A percentile compares a stretch with the other conserved stretches of the same genome.
These are phyloP conservation scores for Curvularia lunata DNA, from an alignment of 2,329 filamentous ascomycete species.

Conservation along the genomic window DNA sequence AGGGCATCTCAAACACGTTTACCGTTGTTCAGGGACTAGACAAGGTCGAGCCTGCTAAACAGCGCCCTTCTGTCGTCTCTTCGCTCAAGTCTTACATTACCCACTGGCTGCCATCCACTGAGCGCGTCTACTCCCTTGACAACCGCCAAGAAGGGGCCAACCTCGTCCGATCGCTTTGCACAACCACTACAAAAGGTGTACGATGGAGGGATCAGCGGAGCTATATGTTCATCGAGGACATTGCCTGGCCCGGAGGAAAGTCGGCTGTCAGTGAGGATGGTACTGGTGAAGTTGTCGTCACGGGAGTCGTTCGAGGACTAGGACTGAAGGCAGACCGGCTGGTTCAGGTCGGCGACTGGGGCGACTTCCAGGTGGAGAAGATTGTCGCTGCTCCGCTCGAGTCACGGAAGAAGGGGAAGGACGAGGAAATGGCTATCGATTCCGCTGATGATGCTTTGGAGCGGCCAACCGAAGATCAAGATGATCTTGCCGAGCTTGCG, in stretches of 20 bases:
- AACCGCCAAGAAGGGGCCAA: slow-evolving; percentile 90
- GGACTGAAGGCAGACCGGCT: slow-evolving; percentile 88
- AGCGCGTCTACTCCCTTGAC: slow-evolving; percentile 89
- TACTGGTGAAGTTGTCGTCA: slow-evolving; percentile 70
- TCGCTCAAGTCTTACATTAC: slow-evolving; percentile 92
- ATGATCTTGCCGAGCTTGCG: slow-evolving; percentile 81
- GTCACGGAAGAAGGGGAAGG: slow-evolving; percentile 63
- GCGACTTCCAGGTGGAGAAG: slow-evolving; percentile 88
- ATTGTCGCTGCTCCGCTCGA: slow-evolving; percentile 78
- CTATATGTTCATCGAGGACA: slow-evolving; percentile 90
- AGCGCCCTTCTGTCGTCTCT: slow-evolving; percentile 73
- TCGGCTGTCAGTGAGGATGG: slow-evolving; percentile 54
- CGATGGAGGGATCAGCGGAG: slow-evolving; percentile 93
- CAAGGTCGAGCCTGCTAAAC: slow-evolving; percentile 78
- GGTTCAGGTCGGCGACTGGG: slow-evolving; percentile 92
- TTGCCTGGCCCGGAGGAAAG: slow-evolving; percentile 69
- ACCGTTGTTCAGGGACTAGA: slow-evolving; percentile 82
- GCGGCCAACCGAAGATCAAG: slow-evolving; percentile 76
- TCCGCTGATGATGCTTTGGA: slow-evolving; percentile 67
- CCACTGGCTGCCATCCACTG: slow-evolving; percentile 91
- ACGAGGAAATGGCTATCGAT: slow-evolving; percentile 72
- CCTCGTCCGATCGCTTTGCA: slow-evolving; percentile 88
- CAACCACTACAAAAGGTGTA: slow-evolving; percentile 90
- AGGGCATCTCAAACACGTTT: slow-evolving; percentile 92
- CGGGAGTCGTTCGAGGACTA: slow-evolving; percentile 84